Base-by-base conservation (phyloP, 139 green algal species). In the Raphidocelis subcapitata region DNA sequence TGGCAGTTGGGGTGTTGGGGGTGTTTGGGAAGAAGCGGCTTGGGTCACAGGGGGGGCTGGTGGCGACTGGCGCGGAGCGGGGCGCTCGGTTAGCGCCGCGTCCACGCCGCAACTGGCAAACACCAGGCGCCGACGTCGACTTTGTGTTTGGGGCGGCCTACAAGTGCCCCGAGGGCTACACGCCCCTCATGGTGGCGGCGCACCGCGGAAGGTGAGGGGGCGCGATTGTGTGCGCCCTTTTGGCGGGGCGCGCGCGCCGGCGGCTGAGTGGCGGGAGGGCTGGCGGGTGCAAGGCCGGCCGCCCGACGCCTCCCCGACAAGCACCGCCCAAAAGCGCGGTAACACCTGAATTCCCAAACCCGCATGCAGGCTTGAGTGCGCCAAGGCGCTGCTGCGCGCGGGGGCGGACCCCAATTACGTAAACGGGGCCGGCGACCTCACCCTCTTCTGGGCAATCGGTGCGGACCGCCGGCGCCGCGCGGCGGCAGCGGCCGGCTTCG, bases 111-210 rank as follows among this genome's bases (percentile, higher is more conserved):
- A 8, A 14, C 23, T 29, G 10, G 54, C 23, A 64, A 64, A 3
- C 57, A 60, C 20, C 92, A 21, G 94, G 93, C 0, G 94, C 93
- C 0, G 94, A 98, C 71, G 90, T 97, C 31, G 97, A 97, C 84
- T 98, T 97, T 78, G 88, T 97, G 20, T 98, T 97, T 84, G 91
- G 90, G 0, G 28, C 68, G 3, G 90, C 90, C 1, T 97, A 97
- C 80, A 71, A 26, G 1, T 94, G 86, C 62, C 71, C 80, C 21
- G 89, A 95, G 72, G 94, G 94, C 23, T 98, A 98, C 88, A 97
- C 94, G 0, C 90, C 93, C 0, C 87, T 98, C 31, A 98, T 98
- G 94, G 89, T 88, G 26, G 93, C 93, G 0, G 80, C 74, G 15
- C 92, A 97, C 82, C 73, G 91, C 3, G 80, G 79, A 28, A 63